phyloP scores from a whole-genome alignment of 2,329 filamentous ascomycete species.

The Verticillium albo-atrum region DNA sequence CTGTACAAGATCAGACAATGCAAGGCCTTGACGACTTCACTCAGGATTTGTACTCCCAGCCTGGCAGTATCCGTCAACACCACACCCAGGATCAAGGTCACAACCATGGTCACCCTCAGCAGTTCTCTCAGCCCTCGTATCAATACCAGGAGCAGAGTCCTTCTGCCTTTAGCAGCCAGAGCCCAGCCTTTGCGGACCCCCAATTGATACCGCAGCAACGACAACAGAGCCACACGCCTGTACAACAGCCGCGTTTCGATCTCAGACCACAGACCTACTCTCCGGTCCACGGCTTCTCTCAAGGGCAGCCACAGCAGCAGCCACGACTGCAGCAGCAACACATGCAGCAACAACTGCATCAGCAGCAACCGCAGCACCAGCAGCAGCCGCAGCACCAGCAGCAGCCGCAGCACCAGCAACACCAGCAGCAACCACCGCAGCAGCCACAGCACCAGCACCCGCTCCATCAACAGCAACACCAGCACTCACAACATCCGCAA shows the following conservation, averaged over 20 bases:
- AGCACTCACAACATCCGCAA: too few species aligned
- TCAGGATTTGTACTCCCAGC: conserved; percentile 31
- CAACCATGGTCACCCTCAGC: conserved; percentile 14
- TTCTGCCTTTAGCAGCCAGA: conserved; percentile 24
- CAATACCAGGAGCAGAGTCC: conserved; percentile 26
- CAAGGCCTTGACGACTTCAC: conserved; percentile 31
- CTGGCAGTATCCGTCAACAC: conserved; percentile 27
- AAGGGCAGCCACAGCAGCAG: conserved; percentile 18
- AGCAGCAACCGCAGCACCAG: conserved; percentile 18
- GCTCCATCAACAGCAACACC: conserved; percentile 12
- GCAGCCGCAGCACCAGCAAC: conserved; percentile 7
- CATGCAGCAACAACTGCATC: conserved; percentile 3
- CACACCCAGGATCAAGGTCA: conserved; percentile 1
- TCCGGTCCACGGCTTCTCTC: conserved; percentile 21
- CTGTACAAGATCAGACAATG: conserved; percentile 30
- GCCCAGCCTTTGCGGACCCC: conserved; percentile 25
- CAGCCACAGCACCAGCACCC: conserved; percentile 19
- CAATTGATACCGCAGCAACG: conserved; percentile 27
- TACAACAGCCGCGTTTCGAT: conserved; percentile 18
- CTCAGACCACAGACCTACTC: conserved; percentile 7
- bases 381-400: conserved; percentile 12
- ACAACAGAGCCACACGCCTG: conserved; percentile 27
- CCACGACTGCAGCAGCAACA: conserved; percentile 16
- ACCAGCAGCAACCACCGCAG: conserved; percentile 10
- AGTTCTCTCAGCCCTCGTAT: conserved; percentile 27